These are phyloP conservation scores for Pichia sp. DNA, from an alignment of 1,139 yeast genomes.

Conservation along the genomic window DNA sequence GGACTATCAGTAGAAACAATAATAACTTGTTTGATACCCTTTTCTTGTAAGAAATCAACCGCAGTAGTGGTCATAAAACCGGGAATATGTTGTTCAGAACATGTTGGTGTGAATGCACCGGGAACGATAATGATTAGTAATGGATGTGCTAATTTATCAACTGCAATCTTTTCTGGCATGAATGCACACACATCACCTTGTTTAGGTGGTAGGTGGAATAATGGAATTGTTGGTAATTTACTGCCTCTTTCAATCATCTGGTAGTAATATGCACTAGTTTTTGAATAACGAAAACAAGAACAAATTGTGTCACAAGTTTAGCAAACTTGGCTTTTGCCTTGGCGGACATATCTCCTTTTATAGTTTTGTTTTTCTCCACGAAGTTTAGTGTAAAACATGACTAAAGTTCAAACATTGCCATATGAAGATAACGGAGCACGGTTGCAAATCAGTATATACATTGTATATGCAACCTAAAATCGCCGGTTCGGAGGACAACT, in stretches of 20 bases:
- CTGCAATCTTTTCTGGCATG: constrained; percentile 21
- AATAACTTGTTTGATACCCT: constrained; percentile 67
- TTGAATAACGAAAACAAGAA: too few species aligned
- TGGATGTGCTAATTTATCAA: constrained; percentile 4
- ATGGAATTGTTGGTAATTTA: constrained; percentile 5
- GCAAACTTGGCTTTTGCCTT: too few species aligned
- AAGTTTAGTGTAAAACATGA: too few species aligned
- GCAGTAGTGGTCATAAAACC: constrained; percentile 49
- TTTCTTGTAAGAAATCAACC: constrained; percentile 42
- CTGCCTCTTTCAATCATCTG: constrained; percentile 3
- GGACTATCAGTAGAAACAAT: constrained; percentile 79
- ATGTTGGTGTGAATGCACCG: constrained; percentile 89
- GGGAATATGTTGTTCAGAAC: constrained; percentile 78
- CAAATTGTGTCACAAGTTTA: too few species aligned
- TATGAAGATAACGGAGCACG: too few species aligned
- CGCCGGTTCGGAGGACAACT: too few species aligned
- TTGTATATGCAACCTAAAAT: too few species aligned
- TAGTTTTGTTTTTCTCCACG: too few species aligned
- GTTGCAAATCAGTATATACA: too few species aligned
- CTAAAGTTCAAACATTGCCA: too few species aligned
- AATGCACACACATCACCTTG: constrained; percentile 10
- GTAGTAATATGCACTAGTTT: too few species aligned
- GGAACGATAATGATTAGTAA: constrained; percentile 68
- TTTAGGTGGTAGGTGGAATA: constrained; percentile 12
- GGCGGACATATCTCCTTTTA: too few species aligned